Conservation (phyloP, 768 basidiomycete genomes). For the Symmetrospora coprosmae region DNA sequence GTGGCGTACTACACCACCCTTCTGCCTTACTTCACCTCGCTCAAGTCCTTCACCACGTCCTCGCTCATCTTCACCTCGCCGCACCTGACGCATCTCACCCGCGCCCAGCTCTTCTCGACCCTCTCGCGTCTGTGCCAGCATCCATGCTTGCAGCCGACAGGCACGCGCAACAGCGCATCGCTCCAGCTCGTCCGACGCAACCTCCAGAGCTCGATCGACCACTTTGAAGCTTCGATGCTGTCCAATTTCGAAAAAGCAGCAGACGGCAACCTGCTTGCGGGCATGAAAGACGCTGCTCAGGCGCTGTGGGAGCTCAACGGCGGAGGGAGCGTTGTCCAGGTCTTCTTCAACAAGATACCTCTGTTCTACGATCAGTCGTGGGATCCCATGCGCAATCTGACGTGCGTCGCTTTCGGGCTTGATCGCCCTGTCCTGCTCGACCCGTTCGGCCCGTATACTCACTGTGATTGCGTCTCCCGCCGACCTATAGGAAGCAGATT, state of each 20-base stretch:
- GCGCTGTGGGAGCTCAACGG: conserved; percentile 62
- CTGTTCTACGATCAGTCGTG: conserved; percentile 80
- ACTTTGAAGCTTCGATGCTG: conserved; percentile 75
- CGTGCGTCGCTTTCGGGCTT: conserved; percentile 30
- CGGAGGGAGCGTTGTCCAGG: conserved; percentile 84
- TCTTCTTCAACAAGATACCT: conserved; percentile 90
- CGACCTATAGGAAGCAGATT: conserved; percentile 33
- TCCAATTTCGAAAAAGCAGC: conserved; percentile 81
- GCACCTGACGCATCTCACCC: conserved; percentile 39
- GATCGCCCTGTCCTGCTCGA: not conserved
- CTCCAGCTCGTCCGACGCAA: conserved; percentile 43
- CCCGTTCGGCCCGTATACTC: conserved; percentile 49
- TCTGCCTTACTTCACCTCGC: conserved; percentile 36
- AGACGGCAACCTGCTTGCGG: conserved; percentile 52
- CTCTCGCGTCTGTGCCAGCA: conserved; percentile 56
- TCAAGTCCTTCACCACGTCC: conserved; percentile 48
- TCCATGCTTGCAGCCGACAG: conserved; percentile 55
- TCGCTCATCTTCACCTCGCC: conserved; percentile 56
- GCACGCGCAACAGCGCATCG: conserved; percentile 52
- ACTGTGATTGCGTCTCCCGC: conserved; percentile 7
- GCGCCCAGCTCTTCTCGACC: conserved; percentile 51
- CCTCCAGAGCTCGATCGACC: conserved; percentile 63
- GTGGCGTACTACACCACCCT: conserved; percentile 38
- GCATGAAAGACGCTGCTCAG: conserved; percentile 67
- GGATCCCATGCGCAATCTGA: conserved; percentile 61